A percentile compares a stretch with the other conserved stretches of the same genome.
Conservation (phyloP, 495 filamentous ascomycete species). For the Xylaria venustula region DNA sequence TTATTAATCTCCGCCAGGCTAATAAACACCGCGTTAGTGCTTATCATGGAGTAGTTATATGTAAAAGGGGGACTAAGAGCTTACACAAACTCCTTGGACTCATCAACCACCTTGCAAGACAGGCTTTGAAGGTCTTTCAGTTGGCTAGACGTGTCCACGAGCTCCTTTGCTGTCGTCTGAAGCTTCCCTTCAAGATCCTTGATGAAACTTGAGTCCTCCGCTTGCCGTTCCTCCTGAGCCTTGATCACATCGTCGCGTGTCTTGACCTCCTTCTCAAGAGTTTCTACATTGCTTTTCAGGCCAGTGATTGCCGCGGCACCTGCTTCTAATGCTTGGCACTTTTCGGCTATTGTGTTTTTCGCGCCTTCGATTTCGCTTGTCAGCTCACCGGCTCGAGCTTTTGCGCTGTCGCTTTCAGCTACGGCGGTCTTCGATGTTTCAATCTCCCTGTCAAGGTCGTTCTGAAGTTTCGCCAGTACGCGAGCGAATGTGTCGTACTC, state of each 20-base stretch:
- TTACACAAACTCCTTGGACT: constrained; percentile 8
- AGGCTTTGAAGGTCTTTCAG: constrained; percentile 4
- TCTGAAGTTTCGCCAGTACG: neutral
- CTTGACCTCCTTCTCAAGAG: neutral
- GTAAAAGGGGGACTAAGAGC: neutral
- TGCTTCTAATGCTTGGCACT: constrained; percentile 1
- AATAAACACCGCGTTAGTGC: neutral
- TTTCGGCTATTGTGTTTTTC: constrained; percentile 2
- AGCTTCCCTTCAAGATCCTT: neutral
- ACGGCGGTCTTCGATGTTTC: neutral
- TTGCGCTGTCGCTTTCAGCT: neutral
- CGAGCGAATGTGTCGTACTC: neutral
- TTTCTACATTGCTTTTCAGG: neutral
- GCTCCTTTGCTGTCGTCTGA: neutral
- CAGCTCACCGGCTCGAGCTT: neutral
- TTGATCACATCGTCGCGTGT: neutral
- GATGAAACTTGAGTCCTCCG: neutral
- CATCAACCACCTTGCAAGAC: neutral
- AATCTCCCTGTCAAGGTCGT: neutral
- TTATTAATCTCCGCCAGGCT: constrained; percentile 4
- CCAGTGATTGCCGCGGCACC: neutral
- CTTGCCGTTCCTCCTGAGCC: neutral
- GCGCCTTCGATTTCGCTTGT: neutral
- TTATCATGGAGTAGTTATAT: neutral
- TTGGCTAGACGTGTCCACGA: neutral